Base-by-base conservation (phyloP, 2,329 filamentous ascomycete genomes). In the Colletotrichum sp. region DNA sequence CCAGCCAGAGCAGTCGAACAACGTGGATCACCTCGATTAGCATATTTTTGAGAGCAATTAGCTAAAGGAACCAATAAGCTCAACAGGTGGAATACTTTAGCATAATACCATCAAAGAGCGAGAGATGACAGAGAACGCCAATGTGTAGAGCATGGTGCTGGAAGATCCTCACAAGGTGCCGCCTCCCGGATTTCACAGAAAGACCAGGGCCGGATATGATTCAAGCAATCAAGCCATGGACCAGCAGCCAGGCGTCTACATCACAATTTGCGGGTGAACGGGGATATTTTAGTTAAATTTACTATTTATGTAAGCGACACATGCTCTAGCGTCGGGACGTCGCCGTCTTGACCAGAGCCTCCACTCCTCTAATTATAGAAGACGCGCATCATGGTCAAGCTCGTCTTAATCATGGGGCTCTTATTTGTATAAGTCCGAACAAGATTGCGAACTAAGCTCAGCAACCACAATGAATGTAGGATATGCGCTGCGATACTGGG, bases 391-490 rank as follows among this genome's bases (percentile, higher is more conserved):
- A 49, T 49, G 0, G 0, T 13, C 1, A 12, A 49, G 44, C 44
- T 7, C 6, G 10, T 21, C 44, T 0, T 0, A 49, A 7, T 7
- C 2, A 49, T n/a, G 3, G 0, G 44, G n/a, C n/a, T 49, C 3
- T 6, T 1, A 7, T 1, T n/a, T 4, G 18, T 49, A 49, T 49
- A 49, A n/a, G 3, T 49, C 5, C 1, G 4, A 49, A 3, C 18
- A 0, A 44, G 5, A 12, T 6, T 0, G 5, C 6, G 0, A 16
- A 39, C 16, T 4, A 8, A 39, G 36, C 4, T 39, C 16, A 15
- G 16, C 13, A 39, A 39, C 36, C 36, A 39, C 36, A 18, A 39
- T 39, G 36, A 4, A 7, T 7, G 13, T 36, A 16, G 6, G 34
- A 6, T 15, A 13, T 6, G 34, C 13, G 34, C 13, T 8, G 15